These are phyloP conservation scores for Globisporangium barbulae DNA, from an alignment of 352 stramenopile genomes.

Conservation along the genomic window DNA sequence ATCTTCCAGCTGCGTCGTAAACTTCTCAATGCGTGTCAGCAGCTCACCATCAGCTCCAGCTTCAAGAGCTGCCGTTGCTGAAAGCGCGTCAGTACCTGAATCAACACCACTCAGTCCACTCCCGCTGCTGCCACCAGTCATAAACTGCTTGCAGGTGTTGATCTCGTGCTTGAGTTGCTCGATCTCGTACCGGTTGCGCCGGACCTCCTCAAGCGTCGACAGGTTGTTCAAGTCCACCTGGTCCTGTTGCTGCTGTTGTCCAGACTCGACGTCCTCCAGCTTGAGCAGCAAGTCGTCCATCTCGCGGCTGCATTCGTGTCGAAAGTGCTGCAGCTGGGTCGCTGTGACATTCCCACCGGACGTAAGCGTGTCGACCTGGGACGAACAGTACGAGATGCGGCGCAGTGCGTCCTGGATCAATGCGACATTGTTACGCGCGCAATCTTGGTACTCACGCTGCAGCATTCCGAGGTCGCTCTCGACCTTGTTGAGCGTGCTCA, in stretches of 20 bases:
- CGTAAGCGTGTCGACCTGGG: slow-evolving; percentile 43
- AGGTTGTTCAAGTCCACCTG: neutral
- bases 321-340: slow-evolving; percentile 40
- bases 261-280: slow-evolving; percentile 32
- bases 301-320: slow-evolving; percentile 38
- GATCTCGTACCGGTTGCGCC: slow-evolving; percentile 22
- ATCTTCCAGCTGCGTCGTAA: slow-evolving; percentile 41
- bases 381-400: slow-evolving; percentile 52
- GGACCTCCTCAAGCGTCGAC: slow-evolving; percentile 10
- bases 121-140: slow-evolving; percentile 12
- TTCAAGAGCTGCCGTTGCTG: neutral
- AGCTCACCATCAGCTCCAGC: slow-evolving; percentile 15
- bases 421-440: slow-evolving; percentile 38
- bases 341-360: slow-evolving; percentile 27
- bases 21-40: slow-evolving; percentile 36
- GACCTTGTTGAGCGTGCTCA: slow-evolving; percentile 35
- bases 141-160: slow-evolving; percentile 16
- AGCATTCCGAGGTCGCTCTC: slow-evolving; percentile 37
- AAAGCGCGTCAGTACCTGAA: neutral
- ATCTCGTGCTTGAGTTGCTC: slow-evolving; percentile 27
- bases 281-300: slow-evolving; percentile 41
- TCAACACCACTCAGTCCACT: slow-evolving; percentile 9
- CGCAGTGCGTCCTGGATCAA: slow-evolving; percentile 48
- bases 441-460: slow-evolving; percentile 45
- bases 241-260: slow-evolving; percentile 13